phyloP scores from a whole-genome alignment of 306 rosid genomes.

The Medicago truncatula region MtrunA17r5.0-ANR NC_053043.1:43394001-43394500 shows the following conservation, averaged over 20 bases:
- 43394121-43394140: constrained; percentile 78
- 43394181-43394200: constrained; percentile 87
- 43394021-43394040: constrained; percentile 87
- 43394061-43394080: constrained; percentile 87
- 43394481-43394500: constrained; percentile 97
- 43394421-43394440: constrained; percentile 78
- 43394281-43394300: constrained; percentile 75
- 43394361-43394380: constrained; percentile 72
- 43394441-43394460: constrained; percentile 66
- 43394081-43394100: constrained; percentile 88
- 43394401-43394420: constrained; percentile 86
- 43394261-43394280: constrained; percentile 75
- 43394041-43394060: constrained; percentile 90
- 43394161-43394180: constrained; percentile 77
- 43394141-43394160: constrained; percentile 79
- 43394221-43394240: constrained; percentile 79
- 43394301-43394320: constrained; percentile 79
- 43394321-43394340: constrained; percentile 76
- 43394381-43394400: constrained; percentile 94
- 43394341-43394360: constrained; percentile 49
- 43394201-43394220: constrained; percentile 69
- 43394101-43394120: constrained; percentile 93
- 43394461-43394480: constrained; percentile 72
- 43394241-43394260: constrained; percentile 95
- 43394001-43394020: constrained; percentile 78